A percentile compares a stretch with the other conserved stretches of the same genome.
Evolutionary conservation across 371 early-diverging fungal genomes (phyloP).

Genomic region (Rhizopus microsporus): DNA sequence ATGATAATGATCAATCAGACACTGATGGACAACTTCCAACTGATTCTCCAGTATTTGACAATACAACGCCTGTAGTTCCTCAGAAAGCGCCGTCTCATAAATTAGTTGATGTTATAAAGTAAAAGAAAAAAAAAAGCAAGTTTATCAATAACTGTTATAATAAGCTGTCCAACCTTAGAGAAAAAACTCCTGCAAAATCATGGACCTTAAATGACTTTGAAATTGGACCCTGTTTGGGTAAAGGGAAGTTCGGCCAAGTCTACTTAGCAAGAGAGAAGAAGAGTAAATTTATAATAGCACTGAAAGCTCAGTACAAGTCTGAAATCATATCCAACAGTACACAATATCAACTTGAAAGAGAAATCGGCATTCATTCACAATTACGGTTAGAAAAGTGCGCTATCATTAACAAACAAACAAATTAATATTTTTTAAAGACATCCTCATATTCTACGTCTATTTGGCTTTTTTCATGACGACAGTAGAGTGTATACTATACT

Average conservation of each 20-base stretch:
- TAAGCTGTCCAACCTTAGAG: neutral
- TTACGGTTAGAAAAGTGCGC: conserved; percentile 63
- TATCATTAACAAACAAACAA: neutral
- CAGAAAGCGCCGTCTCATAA: too few relatives aligned
- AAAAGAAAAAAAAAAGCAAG: too few relatives aligned
- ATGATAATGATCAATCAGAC: too few relatives aligned
- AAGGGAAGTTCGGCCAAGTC: conserved; percentile 98
- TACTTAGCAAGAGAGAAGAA: conserved; percentile 94
- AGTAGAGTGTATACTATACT: conserved; percentile 93
- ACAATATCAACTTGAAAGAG: conserved; percentile 61
- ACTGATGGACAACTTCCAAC: too few relatives aligned
- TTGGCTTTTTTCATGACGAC: conserved; percentile 97
- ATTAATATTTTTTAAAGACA: conserved; percentile 60
- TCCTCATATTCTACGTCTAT: conserved; percentile 92
- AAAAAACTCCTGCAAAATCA: conserved; percentile 24
- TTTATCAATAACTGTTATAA: too few relatives aligned
- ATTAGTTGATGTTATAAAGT: too few relatives aligned
- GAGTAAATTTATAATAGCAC: conserved; percentile 89
- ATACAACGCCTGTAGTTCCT: too few relatives aligned
- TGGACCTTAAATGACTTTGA: conserved; percentile 97
- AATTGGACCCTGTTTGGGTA: conserved; percentile 90
- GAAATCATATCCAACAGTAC: conserved; percentile 62
- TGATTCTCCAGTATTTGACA: too few relatives aligned
- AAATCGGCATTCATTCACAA: conserved; percentile 97
- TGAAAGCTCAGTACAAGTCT: conserved; percentile 91